These are phyloP conservation scores for Diaporthe helianthi DNA, from an alignment of 2,329 filamentous ascomycete species.

Conservation along the genomic window DNA sequence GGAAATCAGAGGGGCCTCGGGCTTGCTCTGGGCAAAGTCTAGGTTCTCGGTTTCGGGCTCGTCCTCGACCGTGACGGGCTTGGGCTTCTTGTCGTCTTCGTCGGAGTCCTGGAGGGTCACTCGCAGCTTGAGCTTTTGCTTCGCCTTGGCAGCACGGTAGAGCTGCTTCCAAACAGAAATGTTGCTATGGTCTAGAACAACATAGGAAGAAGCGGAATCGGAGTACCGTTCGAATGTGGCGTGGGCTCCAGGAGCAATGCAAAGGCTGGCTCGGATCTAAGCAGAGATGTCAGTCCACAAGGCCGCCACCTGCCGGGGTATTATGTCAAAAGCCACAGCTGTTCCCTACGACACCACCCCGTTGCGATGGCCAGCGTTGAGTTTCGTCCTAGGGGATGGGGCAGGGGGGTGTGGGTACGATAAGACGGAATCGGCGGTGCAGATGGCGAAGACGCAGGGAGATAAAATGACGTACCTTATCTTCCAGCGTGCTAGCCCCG, in stretches of 20 bases:
- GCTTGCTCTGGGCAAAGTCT: slow-evolving; percentile 33
- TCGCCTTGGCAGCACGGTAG: slow-evolving; percentile 94
- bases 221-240: slow-evolving; percentile 90
- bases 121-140: slow-evolving; percentile 93
- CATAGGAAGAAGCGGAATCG: slow-evolving; percentile 84
- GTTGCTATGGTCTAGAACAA: slow-evolving; percentile 80
- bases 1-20: slow-evolving; percentile 36
- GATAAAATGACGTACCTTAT: slow-evolving; percentile 72
- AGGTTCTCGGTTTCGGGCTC: slow-evolving; percentile 43
- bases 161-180: slow-evolving; percentile 93
- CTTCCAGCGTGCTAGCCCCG: slow-evolving; percentile 73
- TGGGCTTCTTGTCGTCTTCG: slow-evolving; percentile 46
- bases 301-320: not conserved
- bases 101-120: slow-evolving; percentile 58
- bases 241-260: slow-evolving; percentile 66
- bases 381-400: not conserved
- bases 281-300: slow-evolving; percentile 5
- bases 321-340: not conserved
- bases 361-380: not conserved
- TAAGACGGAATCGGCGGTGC: slow-evolving; percentile 23
- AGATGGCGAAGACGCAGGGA: slow-evolving; percentile 15
- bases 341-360: not conserved
- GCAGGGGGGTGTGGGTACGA: slow-evolving; percentile 9
- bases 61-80: slow-evolving; percentile 59
- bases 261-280: slow-evolving; percentile 74